These are phyloP conservation scores for Neurospora crassa DNA, from an alignment of 2,329 filamentous ascomycete species.

Conservation along the genomic window DNA sequence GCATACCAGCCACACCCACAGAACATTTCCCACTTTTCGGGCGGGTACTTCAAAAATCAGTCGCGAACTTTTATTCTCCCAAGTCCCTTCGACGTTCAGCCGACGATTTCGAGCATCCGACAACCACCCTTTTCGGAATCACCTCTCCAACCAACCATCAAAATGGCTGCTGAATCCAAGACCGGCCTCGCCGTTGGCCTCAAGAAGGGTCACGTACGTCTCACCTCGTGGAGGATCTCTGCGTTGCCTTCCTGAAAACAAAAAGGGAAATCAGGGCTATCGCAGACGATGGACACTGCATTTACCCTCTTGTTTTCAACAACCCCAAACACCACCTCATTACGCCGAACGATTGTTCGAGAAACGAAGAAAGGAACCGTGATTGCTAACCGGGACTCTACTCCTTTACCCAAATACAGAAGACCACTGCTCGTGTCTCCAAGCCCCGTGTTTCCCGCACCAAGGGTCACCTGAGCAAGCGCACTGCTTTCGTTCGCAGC, in stretches of 20 bases:
- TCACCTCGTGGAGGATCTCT: conserved; percentile 71
- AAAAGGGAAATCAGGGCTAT: conserved; percentile 15
- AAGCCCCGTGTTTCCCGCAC: conserved; percentile 74
- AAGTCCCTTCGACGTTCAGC: conserved; percentile 5
- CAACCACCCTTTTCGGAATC: conserved; percentile 7
- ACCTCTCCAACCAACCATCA: conserved; percentile 21
- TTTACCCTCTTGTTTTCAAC: conserved; percentile 19
- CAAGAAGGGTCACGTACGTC: conserved; percentile 59
- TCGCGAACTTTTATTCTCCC: conserved; percentile 8
- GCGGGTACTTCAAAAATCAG: conserved; percentile 2
- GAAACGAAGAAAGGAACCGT: background rate
- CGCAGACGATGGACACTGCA: conserved; percentile 49
- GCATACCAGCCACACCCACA: conserved; percentile 9
- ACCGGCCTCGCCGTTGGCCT: conserved; percentile 51
- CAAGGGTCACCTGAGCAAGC: conserved; percentile 96
- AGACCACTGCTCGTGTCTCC: conserved; percentile 69
- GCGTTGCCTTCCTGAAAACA: conserved; percentile 29
- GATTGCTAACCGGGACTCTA: conserved; percentile 32
- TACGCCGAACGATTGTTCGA: background rate
- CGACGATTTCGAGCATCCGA: conserved; percentile 10
- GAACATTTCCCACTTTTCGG: conserved; percentile 6
- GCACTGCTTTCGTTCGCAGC: conserved; percentile 92
- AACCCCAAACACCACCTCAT: background rate
- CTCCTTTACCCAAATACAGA: conserved; percentile 43
- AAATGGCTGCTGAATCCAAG: conserved; percentile 53